Percentiles rank a stretch among this genome's conserved stretches.
Conservation (phyloP, 208 protist genomes). For the Trypanosoma mega region DNA sequence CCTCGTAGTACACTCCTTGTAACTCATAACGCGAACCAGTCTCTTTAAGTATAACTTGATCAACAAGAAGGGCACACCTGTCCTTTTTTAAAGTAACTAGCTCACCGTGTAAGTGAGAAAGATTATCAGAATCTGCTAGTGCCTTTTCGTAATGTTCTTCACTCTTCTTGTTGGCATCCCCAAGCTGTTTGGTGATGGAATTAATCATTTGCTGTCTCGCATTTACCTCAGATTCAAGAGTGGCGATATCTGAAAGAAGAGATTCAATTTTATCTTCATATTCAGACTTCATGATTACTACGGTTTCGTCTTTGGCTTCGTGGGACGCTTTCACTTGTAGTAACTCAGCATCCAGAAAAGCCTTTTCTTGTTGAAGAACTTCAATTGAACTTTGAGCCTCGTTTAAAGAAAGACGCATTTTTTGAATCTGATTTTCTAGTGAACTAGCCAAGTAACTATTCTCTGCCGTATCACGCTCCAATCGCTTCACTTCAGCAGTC, state of each 20-base stretch:
- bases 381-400: not conserved
- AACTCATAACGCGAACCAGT: conserved; percentile 1
- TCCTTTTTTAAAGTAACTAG: conserved; percentile 18
- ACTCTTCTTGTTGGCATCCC: conserved; percentile 53
- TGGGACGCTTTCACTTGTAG: conserved; percentile 31
- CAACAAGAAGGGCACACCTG: conserved; percentile 4
- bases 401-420: conserved; percentile 6
- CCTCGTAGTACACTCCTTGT: conserved; percentile 6
- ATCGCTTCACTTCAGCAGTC: conserved; percentile 57
- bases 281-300: conserved; percentile 50
- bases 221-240: conserved; percentile 48
- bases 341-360: conserved; percentile 48
- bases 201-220: conserved; percentile 58
- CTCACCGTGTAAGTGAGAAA: conserved; percentile 25
- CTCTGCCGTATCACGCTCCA: conserved; percentile 45
- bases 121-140: conserved; percentile 47
- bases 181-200: conserved; percentile 62
- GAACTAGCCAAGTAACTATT: conserved; percentile 41
- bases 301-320: conserved; percentile 56
- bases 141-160: conserved; percentile 49
- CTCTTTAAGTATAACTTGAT: conserved; percentile 17
- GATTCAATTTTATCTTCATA: conserved; percentile 43
- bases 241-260: conserved; percentile 35
- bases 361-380: conserved; percentile 5
- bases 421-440: conserved; percentile 22